Evolutionary conservation across 257 asterid species (phyloP), one percentile per base, ranked within the genome.

Genomic region (Forsythia viridissima): DNA sequence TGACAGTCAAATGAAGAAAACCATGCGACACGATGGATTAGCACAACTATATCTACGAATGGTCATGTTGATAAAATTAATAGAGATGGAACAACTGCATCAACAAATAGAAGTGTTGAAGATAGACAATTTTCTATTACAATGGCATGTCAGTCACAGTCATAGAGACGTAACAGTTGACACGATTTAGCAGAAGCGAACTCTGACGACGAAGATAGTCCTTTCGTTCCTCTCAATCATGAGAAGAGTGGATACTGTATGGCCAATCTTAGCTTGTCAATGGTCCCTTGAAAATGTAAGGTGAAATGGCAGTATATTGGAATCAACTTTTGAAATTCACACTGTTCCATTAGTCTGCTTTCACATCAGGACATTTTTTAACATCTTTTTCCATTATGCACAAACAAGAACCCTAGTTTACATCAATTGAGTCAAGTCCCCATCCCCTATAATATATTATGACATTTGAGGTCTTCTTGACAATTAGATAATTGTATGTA

Each of bases 381-480:
- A 78, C 83, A 74, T 86, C 87, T 46, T 78, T 82, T 86, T 78
- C 87, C 65, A 77, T 59, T 57, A 80, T 65, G 75, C 82, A 51
- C 73, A 75, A 81, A 84, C 84, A 82, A 81, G 77, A 79, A 71
- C 77, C 73, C 43, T 79, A 78, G 88, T 86, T 86, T 55, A 84
- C 85, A 81, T 86, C 86, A 83, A 48, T 83, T 77, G 86, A 88
- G 76, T 80, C 84, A 84, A 84, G 76, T 83, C 87, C 67, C 81
- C 72, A 81, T 82, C 77, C 79, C 59, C 76, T 74, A 75, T 44
- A 38, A 66, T 78, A 78, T 55, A 5, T 16, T 82, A 77, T 74
- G 80, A 70, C 61, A 80, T 71, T 75, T 82, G 81, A 61, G 38
- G 6, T 11, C 75, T 69, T 71, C 57, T 55, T 52, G n/a, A 41